Base-by-base conservation (phyloP, 495 filamentous ascomycete genomes). In the Aspergillus indologenus region DNA sequence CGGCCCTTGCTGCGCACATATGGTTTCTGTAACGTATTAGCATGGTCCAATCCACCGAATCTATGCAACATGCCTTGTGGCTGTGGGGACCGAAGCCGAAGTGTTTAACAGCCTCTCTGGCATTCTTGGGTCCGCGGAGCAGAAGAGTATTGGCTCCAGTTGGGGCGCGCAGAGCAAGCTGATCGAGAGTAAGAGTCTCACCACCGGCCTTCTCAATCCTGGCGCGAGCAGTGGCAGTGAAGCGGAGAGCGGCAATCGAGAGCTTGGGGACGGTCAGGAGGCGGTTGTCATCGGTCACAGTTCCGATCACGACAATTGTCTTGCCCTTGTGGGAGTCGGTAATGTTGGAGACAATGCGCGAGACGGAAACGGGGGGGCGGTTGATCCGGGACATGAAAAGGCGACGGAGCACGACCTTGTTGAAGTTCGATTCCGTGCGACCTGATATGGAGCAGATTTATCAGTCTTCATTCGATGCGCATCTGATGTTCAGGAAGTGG, bases 361-460 rank as follows among this genome's bases (percentile, higher is more conserved):
- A 96, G 62, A 98, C 83, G 48, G 92, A 96, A 71, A 98, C 82
- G 52, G 94, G 94, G 56, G 94, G 92, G 68, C 91, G 88, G 89
- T 98, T 96, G 78, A 92, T 95, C 74, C 90, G 89, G 74, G 91
- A 96, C 89, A 93, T 96, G 68, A 94, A 96, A 57, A 98, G 90
- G 70, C 94, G 90, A 71, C 92, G 91, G 65, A 98, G 91, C 70
- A 98, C 85, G 68, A 90, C 87, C 82, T 92, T 91, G 87, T 98
- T 98, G 88, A 98, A 98, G 79, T 85, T 82, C 53, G 89, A 86
- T 76, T 97, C 93, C 74, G 94, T 98, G 73, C 93, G 91, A 78
- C 92, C 91, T 96, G 60, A 48, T 21, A 22, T 31, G 17, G 4
- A 26, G 6, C 9, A 17, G 5, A 34, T 45, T 59, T 26, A 61